These are phyloP conservation scores for Rickenella mellea DNA, from an alignment of 768 basidiomycete genomes.

Conservation along the genomic window DNA sequence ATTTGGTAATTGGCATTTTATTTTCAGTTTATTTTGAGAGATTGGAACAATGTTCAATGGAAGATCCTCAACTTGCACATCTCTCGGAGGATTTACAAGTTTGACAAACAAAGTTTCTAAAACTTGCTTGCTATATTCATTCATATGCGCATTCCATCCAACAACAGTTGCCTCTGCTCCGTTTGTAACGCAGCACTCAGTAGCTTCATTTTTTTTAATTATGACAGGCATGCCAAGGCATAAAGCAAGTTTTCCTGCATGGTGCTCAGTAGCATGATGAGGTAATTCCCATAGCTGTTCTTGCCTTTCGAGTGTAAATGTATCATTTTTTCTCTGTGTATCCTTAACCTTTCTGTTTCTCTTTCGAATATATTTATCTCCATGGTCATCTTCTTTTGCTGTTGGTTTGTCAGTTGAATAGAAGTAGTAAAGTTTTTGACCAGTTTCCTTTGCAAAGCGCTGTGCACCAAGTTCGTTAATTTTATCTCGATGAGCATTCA, in stretches of 20 bases:
- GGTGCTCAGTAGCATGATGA: constrained; percentile 11
- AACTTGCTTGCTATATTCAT: constrained; percentile 6
- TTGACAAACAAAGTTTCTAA: constrained; percentile 22
- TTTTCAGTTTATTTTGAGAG: background rate
- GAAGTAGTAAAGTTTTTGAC: constrained; percentile 17
- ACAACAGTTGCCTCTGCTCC: constrained; percentile 21
- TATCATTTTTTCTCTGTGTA: no score
- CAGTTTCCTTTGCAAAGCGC: constrained; percentile 24
- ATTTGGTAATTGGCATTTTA: constrained; percentile 9
- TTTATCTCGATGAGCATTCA: constrained; percentile 27
- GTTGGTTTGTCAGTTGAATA: constrained; percentile 21
- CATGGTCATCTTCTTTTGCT: no score
- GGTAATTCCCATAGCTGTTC: no score
- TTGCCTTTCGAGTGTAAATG: no score
- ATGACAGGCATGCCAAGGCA: constrained; percentile 26
- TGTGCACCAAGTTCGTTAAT: constrained; percentile 23
- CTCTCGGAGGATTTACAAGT: constrained; percentile 15
- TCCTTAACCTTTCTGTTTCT: no score
- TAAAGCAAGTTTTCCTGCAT: constrained; percentile 18
- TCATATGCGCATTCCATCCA: constrained; percentile 15
- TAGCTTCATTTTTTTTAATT: constrained; percentile 22
- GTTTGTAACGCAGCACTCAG: constrained; percentile 25
- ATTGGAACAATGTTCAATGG: constrained; percentile 23
- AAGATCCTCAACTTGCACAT: constrained; percentile 15
- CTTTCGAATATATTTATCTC: no score